These are phyloP conservation scores for Papiliotrema flavescens DNA, from an alignment of 1,284 basidiomycete genomes.

Conservation along the genomic window DNA sequence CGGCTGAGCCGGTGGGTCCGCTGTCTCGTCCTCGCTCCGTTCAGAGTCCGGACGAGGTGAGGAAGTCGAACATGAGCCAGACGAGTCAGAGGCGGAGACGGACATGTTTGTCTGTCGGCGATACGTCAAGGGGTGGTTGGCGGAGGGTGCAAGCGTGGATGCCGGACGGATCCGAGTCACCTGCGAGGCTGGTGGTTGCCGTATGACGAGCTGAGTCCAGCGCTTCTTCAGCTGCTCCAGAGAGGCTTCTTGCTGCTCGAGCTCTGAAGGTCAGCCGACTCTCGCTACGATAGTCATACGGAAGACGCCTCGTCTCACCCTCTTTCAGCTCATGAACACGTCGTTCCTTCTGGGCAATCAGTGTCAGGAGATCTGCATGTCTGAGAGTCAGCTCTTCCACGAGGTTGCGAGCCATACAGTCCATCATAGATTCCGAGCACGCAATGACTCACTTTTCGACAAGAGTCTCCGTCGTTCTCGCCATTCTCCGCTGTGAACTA, in stretches of 20 bases:
- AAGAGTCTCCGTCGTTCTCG: slow-evolving; percentile 9
- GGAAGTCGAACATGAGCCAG: background rate
- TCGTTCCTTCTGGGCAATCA: slow-evolving; percentile 40
- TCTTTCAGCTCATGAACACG: slow-evolving; percentile 38
- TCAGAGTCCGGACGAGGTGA: background rate
- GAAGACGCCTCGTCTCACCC: slow-evolving; percentile 28
- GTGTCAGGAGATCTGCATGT: slow-evolving; percentile 37
- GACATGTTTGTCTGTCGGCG: background rate
- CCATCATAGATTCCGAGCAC: background rate
- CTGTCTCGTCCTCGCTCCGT: too few relatives aligned
- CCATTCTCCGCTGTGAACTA: background rate
- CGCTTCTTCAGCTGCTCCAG: slow-evolving; percentile 31
- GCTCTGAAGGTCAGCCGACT: slow-evolving; percentile 19
- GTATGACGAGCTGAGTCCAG: slow-evolving; percentile 34
- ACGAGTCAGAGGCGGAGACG: background rate
- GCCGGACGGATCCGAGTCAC: background rate
- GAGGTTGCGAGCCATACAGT: background rate
- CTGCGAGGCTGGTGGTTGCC: slow-evolving; percentile 9
- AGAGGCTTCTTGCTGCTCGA: slow-evolving; percentile 32
- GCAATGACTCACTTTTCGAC: slow-evolving; percentile 28
- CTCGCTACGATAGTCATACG: too few relatives aligned
- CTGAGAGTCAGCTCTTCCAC: slow-evolving; percentile 15
- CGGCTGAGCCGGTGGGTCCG: background rate
- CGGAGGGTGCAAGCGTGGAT: background rate
- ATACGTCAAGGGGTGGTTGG: background rate